Conservation (phyloP, 2,329 filamentous ascomycete genomes). For the Chaetothyriales sp. region DNA sequence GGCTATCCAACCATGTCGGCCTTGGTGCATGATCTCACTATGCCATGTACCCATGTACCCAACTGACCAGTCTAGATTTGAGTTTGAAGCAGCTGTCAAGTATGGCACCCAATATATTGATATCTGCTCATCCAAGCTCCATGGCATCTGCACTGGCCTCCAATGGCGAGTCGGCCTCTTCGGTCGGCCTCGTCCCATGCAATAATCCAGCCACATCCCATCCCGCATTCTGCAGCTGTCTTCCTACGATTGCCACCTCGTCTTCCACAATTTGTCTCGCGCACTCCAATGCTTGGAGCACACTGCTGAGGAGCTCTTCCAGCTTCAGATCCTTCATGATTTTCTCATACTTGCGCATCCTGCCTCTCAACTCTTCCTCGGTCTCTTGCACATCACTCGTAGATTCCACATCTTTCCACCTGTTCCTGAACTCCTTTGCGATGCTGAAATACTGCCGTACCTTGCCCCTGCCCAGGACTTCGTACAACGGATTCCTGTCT, state of each 20-base stretch:
- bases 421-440: constrained; percentile 57
- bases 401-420: constrained; percentile 43
- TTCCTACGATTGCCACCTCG: constrained; percentile 27
- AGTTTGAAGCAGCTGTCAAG: too few relatives aligned
- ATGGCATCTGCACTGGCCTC: neutral
- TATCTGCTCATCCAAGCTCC: neutral
- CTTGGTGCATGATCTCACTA: too few relatives aligned
- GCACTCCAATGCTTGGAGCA: constrained; percentile 47
- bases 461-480: constrained; percentile 40
- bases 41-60: too few relatives aligned
- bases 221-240: constrained; percentile 3
- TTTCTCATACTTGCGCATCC: constrained; percentile 20
- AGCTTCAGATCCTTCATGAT: constrained; percentile 50
- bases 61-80: too few relatives aligned
- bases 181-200: neutral
- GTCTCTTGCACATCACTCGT: constrained; percentile 18
- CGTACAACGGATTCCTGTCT: constrained; percentile 42
- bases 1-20: too few relatives aligned
- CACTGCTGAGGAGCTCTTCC: constrained; percentile 42
- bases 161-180: neutral
- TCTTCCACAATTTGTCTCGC: constrained; percentile 41
- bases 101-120: neutral
- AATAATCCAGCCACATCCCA: neutral
- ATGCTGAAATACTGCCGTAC: constrained; percentile 46
- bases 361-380: constrained; percentile 38